Evolutionary conservation across 345 rosid species (phyloP), one percentile per base, ranked within the genome.

Genomic region (Fremontodendron californicum): DNA sequence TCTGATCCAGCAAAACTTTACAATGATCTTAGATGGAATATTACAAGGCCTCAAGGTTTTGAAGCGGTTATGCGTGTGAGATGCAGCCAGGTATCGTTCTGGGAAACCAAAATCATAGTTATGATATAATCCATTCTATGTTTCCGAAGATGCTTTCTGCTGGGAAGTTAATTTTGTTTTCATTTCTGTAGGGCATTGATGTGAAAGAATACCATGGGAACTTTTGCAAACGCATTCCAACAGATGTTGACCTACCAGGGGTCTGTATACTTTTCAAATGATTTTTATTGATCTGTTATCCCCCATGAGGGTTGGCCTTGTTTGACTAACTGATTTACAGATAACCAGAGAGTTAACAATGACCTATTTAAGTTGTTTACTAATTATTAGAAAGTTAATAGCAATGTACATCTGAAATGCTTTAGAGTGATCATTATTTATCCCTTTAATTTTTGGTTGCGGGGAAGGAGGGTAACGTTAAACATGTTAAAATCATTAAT

Each of bases 61-160:
- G 99, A 95, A 89, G 93, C 97, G 35, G 98, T 93, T 58, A 93
- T 95, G 98, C 91, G 98, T 72, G 97, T 93, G 82, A 87, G 97
- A 85, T 95, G 92, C 85, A 93, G 96, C 86, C 94, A 90, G 93
- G 97, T 95, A 86, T 37, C 61, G 25, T 46, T 75, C 77, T 35
- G 9, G 57, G 61, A 31, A 61, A 60, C 19, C 65, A 60, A 29
- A 29, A 60, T 23, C 25, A 9, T 54, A 54, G 27, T n/a, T 54
- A 21, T 6, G 33, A 61, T 61, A 15, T 29, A 9, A 57, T 23
- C 62, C 62, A 11, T 57, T 25, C 37, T 48, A 25, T 69, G 55
- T 69, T 13, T 69, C 12, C 16, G 1, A 25, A 25, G 37, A 69
- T 25, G 72, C 72, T 68, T 15, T 78, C 57, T 57, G 31, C 63